Percentiles rank a stretch among this genome's conserved stretches.
Evolutionary conservation across 805 yeast species (phyloP).

Genomic region (Ogataea populi-albae): DNA sequence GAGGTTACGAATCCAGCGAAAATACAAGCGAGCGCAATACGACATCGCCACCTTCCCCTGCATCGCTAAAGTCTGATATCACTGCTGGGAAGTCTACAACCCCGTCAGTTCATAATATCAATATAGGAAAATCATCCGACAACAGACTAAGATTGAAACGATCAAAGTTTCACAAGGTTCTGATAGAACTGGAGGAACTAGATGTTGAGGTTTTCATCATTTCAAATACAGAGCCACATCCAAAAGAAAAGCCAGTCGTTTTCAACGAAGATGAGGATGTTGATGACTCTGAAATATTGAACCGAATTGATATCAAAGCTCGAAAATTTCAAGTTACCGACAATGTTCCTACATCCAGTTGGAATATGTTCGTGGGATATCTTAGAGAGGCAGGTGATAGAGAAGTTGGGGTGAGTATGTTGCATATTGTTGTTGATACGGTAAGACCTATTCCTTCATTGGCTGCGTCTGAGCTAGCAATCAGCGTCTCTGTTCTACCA

Average conservation of each 20-base stretch:
- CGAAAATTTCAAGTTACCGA: conserved; percentile 63
- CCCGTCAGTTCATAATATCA: conserved; percentile 24
- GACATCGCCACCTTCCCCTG: conserved; percentile 10
- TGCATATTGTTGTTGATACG: conserved; percentile 49
- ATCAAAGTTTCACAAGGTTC: conserved; percentile 57
- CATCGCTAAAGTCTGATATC: conserved; percentile 14
- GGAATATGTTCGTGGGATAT: conserved; percentile 80
- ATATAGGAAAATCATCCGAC: conserved; percentile 30
- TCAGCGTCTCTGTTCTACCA: conserved; percentile 62
- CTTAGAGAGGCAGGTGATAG: conserved; percentile 68
- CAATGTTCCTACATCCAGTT: conserved; percentile 80
- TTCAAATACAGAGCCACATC: conserved; percentile 39
- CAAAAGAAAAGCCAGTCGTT: conserved; percentile 19
- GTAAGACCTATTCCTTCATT: conserved; percentile 62
- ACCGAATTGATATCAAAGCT: conserved; percentile 46
- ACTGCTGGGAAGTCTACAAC: conserved; percentile 7
- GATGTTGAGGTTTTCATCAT: conserved; percentile 44
- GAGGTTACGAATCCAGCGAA: conserved; percentile 4
- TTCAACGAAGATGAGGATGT: conserved; percentile 26
- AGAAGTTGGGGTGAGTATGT: conserved; percentile 66
- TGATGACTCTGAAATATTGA: conserved; percentile 46
- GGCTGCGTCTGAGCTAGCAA: conserved; percentile 65
- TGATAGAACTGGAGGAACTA: conserved; percentile 54
- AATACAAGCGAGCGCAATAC: conserved; percentile 11
- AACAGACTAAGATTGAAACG: conserved; percentile 60